A percentile compares a stretch with the other conserved stretches of the same genome.
Evolutionary conservation across 345 rosid species (phyloP).

Genomic region (Aegle marmelos): DNA sequence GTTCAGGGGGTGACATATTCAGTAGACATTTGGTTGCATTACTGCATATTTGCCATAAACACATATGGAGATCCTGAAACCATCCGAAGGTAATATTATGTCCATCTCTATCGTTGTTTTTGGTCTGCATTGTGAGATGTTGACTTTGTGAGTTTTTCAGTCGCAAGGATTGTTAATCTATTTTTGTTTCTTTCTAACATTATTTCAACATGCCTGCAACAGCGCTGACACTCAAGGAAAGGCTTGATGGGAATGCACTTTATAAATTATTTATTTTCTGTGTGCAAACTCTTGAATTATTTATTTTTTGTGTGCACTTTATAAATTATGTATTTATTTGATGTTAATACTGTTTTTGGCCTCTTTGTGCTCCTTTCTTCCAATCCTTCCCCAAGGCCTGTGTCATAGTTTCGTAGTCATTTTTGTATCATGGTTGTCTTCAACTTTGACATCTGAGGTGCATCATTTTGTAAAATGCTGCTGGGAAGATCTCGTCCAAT

Average conservation of each 20-base stretch:
- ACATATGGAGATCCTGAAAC: constrained; percentile 95
- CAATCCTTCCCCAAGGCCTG: constrained; percentile 27
- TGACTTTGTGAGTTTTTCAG: constrained; percentile 29
- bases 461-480: constrained; percentile 89
- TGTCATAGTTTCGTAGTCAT: constrained; percentile 39
- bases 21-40: constrained; percentile 96
- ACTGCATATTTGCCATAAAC: constrained; percentile 74
- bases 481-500: constrained; percentile 89
- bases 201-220: constrained; percentile 67
- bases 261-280: constrained; percentile 35
- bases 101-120: constrained; percentile 16
- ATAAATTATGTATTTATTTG: constrained; percentile 36
- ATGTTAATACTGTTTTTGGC: constrained; percentile 24
- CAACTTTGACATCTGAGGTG: constrained; percentile 65
- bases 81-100: constrained; percentile 76
- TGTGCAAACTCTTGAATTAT: constrained; percentile 36
- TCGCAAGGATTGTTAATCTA: constrained; percentile 29
- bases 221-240: constrained; percentile 63
- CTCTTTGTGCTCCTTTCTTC: constrained; percentile 22
- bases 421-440: constrained; percentile 39
- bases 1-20: constrained; percentile 93
- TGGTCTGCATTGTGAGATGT: constrained; percentile 26
- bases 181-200: constrained; percentile 57
- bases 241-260: constrained; percentile 59
- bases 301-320: constrained; percentile 36